Evolutionary conservation across 1,284 basidiomycete genomes (phyloP).

Genomic region (Flammula alnicola): DNA sequence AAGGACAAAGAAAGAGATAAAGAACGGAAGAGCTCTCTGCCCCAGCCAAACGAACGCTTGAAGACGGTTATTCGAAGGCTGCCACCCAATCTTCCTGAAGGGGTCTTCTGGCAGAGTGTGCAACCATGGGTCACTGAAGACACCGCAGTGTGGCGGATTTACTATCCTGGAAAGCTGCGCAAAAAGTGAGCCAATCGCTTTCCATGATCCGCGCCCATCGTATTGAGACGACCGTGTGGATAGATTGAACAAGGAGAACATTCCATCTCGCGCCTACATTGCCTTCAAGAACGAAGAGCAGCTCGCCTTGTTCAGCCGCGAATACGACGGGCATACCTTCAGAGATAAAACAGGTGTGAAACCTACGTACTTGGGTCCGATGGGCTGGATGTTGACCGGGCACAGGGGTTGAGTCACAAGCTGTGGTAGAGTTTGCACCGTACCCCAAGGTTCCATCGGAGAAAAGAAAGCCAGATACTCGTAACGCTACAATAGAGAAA

Average conservation of each 20-base stretch:
- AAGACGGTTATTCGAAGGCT: conserved; percentile 90
- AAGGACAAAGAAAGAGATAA: conserved; percentile 39
- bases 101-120: conserved; percentile 93
- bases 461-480: conserved; percentile 72
- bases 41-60: conserved; percentile 57
- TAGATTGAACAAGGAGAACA: conserved; percentile 80
- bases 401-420: conserved; percentile 84
- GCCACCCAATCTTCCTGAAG: conserved; percentile 91
- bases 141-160: conserved; percentile 70
- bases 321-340: conserved; percentile 92
- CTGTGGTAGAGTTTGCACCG: conserved; percentile 93
- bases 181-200: conserved; percentile 62
- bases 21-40: conserved; percentile 32
- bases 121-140: conserved; percentile 83
- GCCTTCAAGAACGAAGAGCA: conserved; percentile 80
- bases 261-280: conserved; percentile 90
- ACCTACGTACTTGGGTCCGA: neutral
- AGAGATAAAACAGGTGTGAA: conserved; percentile 85
- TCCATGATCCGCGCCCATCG: neutral
- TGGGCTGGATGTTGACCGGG: conserved; percentile 5
- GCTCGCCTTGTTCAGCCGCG: conserved; percentile 78
- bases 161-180: conserved; percentile 70
- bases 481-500: conserved; percentile 79
- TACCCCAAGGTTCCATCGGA: conserved; percentile 84
- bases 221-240: neutral